phyloP scores from a whole-genome alignment of 2,329 filamentous ascomycete species.

The Xylaria sp. region DNA sequence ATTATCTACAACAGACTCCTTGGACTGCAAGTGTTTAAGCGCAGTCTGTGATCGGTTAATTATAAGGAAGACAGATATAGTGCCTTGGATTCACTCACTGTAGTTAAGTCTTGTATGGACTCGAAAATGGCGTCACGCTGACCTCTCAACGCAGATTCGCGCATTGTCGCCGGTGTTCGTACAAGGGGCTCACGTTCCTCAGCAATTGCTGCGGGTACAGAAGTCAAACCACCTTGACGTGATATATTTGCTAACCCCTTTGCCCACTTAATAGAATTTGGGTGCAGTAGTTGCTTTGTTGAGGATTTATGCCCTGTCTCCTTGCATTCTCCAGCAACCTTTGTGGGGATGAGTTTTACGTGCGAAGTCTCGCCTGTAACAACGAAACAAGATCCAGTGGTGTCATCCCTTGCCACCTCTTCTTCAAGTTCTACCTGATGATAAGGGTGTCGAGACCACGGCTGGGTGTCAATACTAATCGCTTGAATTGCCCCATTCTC shows the following conservation, averaged over 20 bases:
- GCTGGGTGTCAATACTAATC: not conserved
- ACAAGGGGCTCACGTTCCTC: not conserved
- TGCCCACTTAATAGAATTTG: constrained; percentile 16
- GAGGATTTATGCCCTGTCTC: not conserved
- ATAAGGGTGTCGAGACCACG: not conserved
- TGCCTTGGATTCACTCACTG: constrained; percentile 2
- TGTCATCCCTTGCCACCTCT: not conserved
- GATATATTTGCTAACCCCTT: constrained; percentile 13
- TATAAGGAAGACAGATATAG: not conserved
- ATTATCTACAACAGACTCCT: constrained; percentile 12
- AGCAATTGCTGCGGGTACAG: not conserved
- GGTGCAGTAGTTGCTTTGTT: constrained; percentile 11
- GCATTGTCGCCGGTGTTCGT: not conserved
- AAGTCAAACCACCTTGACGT: not conserved
- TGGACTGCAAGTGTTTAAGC: constrained; percentile 17
- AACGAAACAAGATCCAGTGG: not conserved
- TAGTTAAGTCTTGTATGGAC: constrained; percentile 15
- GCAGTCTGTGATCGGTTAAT: constrained; percentile 12
- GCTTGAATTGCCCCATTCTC: constrained; percentile 2
- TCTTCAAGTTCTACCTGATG: not conserved
- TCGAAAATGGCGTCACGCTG: constrained; percentile 11
- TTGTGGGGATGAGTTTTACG: not conserved
- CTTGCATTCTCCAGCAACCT: not conserved
- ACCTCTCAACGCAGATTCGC: constrained; percentile 5
- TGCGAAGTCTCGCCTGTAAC: not conserved